Evolutionary conservation across 169 alveolate species (phyloP).

Genomic region (Nephromyces sp.): DNA sequence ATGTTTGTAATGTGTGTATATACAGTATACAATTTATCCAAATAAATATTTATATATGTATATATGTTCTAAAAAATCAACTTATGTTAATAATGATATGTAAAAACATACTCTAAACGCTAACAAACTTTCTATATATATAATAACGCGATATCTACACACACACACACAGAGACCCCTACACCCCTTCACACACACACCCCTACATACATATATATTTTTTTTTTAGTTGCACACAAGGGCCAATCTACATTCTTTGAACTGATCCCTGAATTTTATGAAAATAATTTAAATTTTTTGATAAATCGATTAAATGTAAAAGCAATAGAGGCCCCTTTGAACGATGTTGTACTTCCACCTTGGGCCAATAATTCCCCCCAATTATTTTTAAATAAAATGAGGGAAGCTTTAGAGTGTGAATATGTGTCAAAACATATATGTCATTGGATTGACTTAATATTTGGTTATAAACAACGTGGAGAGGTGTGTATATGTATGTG

Average conservation of each 20-base stretch:
- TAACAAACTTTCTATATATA: constrained; percentile 37
- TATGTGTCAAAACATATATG: constrained; percentile 77
- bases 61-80: too few relatives aligned
- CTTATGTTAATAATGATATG: too few relatives aligned
- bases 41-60: too few relatives aligned
- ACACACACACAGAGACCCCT: background rate
- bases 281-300: constrained; percentile 66
- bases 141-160: constrained; percentile 32
- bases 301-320: constrained; percentile 59
- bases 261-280: constrained; percentile 85
- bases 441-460: constrained; percentile 92
- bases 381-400: constrained; percentile 56
- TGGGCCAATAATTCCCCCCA: too few relatives aligned
- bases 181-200: constrained; percentile 35
- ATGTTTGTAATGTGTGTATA: too few relatives aligned
- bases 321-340: background rate
- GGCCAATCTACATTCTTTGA: constrained; percentile 74
- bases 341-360: constrained; percentile 73
- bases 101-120: too few relatives aligned
- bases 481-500: constrained; percentile 34
- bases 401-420: constrained; percentile 87
- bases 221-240: constrained; percentile 29
- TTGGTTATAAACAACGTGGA: constrained; percentile 84
- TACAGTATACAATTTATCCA: too few relatives aligned
- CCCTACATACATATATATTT: constrained; percentile 1